Conservation (phyloP, 2,329 filamentous ascomycete species). For the Sarocladium strictum region DNA sequence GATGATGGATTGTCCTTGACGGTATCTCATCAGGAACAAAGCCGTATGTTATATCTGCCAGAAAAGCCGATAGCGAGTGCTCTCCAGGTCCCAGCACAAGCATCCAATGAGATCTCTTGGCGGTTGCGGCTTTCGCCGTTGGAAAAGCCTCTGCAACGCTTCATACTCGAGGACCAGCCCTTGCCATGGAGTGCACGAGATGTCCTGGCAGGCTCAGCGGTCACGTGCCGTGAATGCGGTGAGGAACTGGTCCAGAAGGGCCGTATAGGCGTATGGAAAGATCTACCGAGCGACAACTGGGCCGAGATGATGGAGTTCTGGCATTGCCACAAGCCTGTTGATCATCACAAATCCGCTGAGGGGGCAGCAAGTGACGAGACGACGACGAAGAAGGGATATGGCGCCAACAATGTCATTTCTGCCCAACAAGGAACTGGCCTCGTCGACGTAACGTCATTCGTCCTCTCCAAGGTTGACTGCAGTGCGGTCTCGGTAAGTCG, state of each 20-base stretch:
- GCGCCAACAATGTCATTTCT: slow-evolving; percentile 68
- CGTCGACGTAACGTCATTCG: slow-evolving; percentile 73
- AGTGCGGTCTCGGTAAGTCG: slow-evolving; percentile 29
- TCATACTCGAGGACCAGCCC: slow-evolving; percentile 29
- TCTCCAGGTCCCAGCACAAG: slow-evolving; percentile 31
- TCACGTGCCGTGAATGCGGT: slow-evolving; percentile 38
- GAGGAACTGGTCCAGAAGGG: slow-evolving; percentile 30
- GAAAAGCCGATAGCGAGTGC: slow-evolving; percentile 21
- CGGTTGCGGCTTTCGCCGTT: slow-evolving; percentile 38
- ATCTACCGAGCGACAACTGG: slow-evolving; percentile 94
- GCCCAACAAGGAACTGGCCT: slow-evolving; percentile 65
- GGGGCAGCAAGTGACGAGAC: slow-evolving; percentile 21
- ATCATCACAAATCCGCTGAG: slow-evolving; percentile 31
- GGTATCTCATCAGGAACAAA: slow-evolving; percentile 39
- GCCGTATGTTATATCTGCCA: slow-evolving; percentile 34
- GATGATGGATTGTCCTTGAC: slow-evolving; percentile 38
- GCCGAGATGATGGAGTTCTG: slow-evolving; percentile 99
- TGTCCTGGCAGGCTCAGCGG: slow-evolving; percentile 30
- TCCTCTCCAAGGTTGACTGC: slow-evolving; percentile 66
- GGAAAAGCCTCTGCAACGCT: slow-evolving; percentile 19
- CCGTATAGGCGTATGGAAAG: slow-evolving; percentile 65
- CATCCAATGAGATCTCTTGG: slow-evolving; percentile 41
- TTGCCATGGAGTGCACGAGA: slow-evolving; percentile 53
- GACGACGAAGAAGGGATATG: slow-evolving; percentile 66
- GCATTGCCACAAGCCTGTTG: slow-evolving; percentile 93